Evolutionary conservation across 257 asterid species (phyloP).

Genomic region (Anisodus tanguticus): DNA sequence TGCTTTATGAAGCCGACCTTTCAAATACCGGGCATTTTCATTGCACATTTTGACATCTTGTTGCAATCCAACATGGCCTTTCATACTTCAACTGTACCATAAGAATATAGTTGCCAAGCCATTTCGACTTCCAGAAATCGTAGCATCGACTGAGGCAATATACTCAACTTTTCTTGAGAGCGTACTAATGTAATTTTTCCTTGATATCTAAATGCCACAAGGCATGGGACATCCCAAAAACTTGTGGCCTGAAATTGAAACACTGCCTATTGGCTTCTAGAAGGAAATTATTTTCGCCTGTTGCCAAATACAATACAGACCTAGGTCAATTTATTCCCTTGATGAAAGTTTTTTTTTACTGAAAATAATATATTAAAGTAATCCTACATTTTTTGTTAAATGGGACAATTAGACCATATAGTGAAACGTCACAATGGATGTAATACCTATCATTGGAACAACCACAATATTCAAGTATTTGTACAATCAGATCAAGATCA

Average conservation of each 20-base stretch:
- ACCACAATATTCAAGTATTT: neutral
- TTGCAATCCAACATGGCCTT: neutral
- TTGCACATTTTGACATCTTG: neutral
- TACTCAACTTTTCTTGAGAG: neutral
- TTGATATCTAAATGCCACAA: neutral
- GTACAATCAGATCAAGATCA: neutral
- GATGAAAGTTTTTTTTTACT: neutral
- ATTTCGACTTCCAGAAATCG: conserved; percentile 7
- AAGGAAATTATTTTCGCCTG: neutral
- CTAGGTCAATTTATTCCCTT: neutral
- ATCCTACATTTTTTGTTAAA: neutral
- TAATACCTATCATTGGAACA: neutral
- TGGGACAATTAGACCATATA: neutral
- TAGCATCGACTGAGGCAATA: neutral
- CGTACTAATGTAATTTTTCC: neutral
- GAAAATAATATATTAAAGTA: neutral
- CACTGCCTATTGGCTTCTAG: neutral
- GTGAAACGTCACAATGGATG: neutral
- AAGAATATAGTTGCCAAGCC: neutral
- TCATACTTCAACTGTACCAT: neutral
- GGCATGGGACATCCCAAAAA: conserved; percentile 7
- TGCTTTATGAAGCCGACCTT: neutral
- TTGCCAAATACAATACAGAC: neutral
- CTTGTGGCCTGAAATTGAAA: neutral
- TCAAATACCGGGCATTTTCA: neutral